Evolutionary conservation across 257 asterid species (phyloP).

Genomic region (Nicotiana benthamiana): DNA sequence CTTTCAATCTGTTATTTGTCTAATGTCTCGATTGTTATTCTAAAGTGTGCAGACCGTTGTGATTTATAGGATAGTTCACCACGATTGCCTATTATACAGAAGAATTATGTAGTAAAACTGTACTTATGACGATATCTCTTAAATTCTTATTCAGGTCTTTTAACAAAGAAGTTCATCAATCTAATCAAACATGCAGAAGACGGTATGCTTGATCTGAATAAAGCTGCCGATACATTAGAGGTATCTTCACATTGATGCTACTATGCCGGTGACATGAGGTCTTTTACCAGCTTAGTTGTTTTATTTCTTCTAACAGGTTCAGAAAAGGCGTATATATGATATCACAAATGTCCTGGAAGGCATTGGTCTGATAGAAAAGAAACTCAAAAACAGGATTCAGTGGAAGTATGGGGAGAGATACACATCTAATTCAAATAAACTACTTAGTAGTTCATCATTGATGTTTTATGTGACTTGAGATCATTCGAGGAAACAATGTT

Average conservation of each 20-base stretch:
- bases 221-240: slow-evolving; percentile 92
- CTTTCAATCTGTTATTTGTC: background rate
- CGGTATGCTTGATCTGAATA: slow-evolving; percentile 91
- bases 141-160: slow-evolving; percentile 49
- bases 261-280: slow-evolving; percentile 6
- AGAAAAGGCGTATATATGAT: slow-evolving; percentile 93
- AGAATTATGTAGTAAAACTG: background rate
- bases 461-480: slow-evolving; percentile 3
- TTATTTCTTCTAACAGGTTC: slow-evolving; percentile 59
- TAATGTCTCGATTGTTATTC: background rate
- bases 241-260: slow-evolving; percentile 25
- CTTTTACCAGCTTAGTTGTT: slow-evolving; percentile 20
- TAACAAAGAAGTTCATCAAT: slow-evolving; percentile 88
- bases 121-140: background rate
- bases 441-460: background rate
- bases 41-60: background rate
- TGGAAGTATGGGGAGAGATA: slow-evolving; percentile 70
- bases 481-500: slow-evolving; percentile 15
- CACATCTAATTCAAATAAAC: background rate
- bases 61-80: background rate
- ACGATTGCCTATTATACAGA: background rate
- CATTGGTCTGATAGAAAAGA: slow-evolving; percentile 94
- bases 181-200: slow-evolving; percentile 89
- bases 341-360: slow-evolving; percentile 97
- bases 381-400: slow-evolving; percentile 89